Evolutionary conservation across 2,329 filamentous ascomycete species (phyloP), one percentile per base, ranked within the genome.

Genomic region (Fusarium phyllophilum): DNA sequence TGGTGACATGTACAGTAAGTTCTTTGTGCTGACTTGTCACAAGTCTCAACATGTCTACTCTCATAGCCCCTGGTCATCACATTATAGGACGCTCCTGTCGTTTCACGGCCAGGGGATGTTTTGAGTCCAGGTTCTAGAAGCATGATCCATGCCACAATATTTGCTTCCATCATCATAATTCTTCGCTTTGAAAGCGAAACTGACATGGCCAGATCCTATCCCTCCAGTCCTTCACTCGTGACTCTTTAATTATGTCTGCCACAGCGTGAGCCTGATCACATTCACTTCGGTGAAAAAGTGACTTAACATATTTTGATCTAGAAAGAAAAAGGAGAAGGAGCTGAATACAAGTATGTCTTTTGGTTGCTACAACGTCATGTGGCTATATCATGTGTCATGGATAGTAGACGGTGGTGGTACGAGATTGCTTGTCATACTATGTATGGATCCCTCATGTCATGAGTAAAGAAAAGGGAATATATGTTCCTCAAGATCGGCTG

Each of bases 291-390:
- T 31, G 4, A n/a, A 18, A 10, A 18, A 4, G 14, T 31, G 7
- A n/a, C 8, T 33, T 33, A 5, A 9, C 8, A 13, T 1, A 13
- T n/a, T n/a, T 3, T 7, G 5, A 9, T 7, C 11, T 9, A n/a
- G 10, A 13, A 49, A n/a, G 0, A 9, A 18, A 6, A n/a, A 5
- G 3, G 20, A 31, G 11, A 13, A 33, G 0, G 0, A 9, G 5
- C 13, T 33, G 11, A 13, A 49, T 10, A 9, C 5, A 9, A 9
- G 12, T 9, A 5, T 8, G 12, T 33, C 20, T 18, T 18, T 6
- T 8, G 5, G 15, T 13, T 33, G 29, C 18, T n/a, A 10, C 8
- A 33, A 7, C 29, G 15, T 49, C 29, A 49, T 18, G 22, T 49
- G 15, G 29, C 46, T 24, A 11, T 49, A 18, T 18, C 15, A 7